Conservation (phyloP, 306 rosid species). For the Sicyos baderoa region DNA sequence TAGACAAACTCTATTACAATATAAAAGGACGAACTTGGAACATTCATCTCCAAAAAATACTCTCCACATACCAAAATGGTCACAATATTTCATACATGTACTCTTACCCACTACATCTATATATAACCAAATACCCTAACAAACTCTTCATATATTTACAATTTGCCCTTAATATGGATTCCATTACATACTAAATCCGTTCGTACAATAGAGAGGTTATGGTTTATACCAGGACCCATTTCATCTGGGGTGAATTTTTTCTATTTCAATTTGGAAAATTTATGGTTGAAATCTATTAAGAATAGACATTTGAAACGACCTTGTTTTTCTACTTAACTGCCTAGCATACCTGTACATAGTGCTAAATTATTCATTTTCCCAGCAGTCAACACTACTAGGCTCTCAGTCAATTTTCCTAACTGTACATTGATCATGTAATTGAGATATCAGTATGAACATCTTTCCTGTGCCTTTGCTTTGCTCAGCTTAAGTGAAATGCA, state of each 20-base stretch:
- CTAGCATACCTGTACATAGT: not conserved
- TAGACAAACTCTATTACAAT: too few species aligned
- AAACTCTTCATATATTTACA: too few species aligned
- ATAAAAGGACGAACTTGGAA: too few species aligned
- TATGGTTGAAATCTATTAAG: not conserved
- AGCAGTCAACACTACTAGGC: not conserved
- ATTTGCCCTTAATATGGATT: too few species aligned
- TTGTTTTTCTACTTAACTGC: not conserved
- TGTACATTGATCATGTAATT: not conserved
- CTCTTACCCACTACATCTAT: too few species aligned
- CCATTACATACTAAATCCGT: not conserved
- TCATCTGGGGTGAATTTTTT: not conserved
- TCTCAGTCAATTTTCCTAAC: not conserved
- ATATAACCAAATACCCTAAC: too few species aligned
- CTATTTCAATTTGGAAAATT: not conserved
- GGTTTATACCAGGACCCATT: not conserved
- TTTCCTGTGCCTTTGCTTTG: not conserved
- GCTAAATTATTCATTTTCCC: not conserved
- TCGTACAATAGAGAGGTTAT: not conserved
- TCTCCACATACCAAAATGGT: too few species aligned
- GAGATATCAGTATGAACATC: not conserved
- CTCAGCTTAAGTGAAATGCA: not conserved
- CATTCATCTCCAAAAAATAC: too few species aligned
- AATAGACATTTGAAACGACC: not conserved
- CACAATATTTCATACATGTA: too few species aligned